Conservation (phyloP, 257 asterid genomes). For the Solanum chilense region DNA sequence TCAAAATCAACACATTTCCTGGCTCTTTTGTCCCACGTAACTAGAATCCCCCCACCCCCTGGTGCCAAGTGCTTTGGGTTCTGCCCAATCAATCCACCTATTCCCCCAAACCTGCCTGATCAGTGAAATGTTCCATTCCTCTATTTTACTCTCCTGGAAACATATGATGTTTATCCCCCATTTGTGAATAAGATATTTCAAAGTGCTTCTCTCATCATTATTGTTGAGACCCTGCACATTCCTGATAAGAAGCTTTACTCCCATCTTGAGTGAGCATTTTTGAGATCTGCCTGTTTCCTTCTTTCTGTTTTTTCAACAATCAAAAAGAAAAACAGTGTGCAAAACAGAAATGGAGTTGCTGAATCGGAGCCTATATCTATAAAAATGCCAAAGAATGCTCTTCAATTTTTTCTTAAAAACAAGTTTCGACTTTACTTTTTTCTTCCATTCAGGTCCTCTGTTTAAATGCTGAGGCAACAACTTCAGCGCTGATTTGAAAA, state of each 20-base stretch:
- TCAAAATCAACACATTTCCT: background rate
- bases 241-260: background rate
- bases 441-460: background rate
- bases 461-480: background rate
- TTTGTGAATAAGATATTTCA: background rate
- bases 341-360: background rate
- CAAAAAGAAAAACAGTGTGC: background rate
- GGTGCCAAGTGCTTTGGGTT: background rate
- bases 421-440: background rate
- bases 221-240: background rate
- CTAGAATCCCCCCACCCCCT: background rate
- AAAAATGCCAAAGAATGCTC: background rate
- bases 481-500: background rate
- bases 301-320: background rate
- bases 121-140: background rate
- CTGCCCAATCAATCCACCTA: background rate
- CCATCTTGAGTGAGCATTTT: background rate
- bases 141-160: background rate
- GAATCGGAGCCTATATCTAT: background rate
- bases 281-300: background rate
- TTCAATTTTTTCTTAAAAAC: background rate
- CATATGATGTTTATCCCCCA: background rate
- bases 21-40: background rate
- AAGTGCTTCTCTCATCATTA: background rate
- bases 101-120: background rate